Conservation (phyloP, 768 basidiomycete genomes). For the Saitozyma podzolica region DNA sequence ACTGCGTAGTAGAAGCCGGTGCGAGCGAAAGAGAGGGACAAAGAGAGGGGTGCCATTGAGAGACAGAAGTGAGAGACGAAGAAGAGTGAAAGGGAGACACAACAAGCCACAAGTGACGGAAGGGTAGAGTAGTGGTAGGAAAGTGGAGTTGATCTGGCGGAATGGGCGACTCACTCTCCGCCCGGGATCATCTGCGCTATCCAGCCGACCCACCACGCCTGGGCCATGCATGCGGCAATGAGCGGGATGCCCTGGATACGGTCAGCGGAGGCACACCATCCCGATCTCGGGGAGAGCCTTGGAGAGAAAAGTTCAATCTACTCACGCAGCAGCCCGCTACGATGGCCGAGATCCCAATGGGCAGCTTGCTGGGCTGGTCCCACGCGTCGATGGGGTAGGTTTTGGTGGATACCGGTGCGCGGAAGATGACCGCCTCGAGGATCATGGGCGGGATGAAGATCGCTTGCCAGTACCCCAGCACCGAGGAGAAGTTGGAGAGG, state of each 20-base stretch:
- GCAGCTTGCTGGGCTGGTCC: conserved; percentile 35
- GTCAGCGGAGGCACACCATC: not conserved
- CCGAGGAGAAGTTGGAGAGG: conserved; percentile 35
- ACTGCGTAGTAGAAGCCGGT: too few relatives aligned
- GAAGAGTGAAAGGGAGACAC: too few relatives aligned
- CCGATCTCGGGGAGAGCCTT: too few relatives aligned
- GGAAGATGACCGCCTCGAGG: conserved; percentile 44
- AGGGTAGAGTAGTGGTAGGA: not conserved
- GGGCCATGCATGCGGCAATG: conserved; percentile 43
- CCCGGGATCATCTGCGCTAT: conserved; percentile 38
- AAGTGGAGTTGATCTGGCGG: not conserved
- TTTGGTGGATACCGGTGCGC: conserved; percentile 27
- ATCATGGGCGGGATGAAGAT: conserved; percentile 44
- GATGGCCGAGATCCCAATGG: conserved; percentile 38
- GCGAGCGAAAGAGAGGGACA: too few relatives aligned
- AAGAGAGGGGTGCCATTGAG: too few relatives aligned
- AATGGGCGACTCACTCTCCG: conserved; percentile 31
- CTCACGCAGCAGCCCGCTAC: conserved; percentile 36
- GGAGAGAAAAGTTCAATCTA: not conserved
- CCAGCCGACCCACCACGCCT: conserved; percentile 50
- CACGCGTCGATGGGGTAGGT: conserved; percentile 40
- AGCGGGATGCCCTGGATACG: conserved; percentile 34
- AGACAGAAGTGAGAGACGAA: too few relatives aligned
- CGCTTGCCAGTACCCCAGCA: conserved; percentile 47
- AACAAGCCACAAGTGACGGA: not conserved